Evolutionary conservation across 768 basidiomycete genomes (phyloP), one percentile per base, ranked within the genome.

Genomic region (Russula sp.): DNA sequence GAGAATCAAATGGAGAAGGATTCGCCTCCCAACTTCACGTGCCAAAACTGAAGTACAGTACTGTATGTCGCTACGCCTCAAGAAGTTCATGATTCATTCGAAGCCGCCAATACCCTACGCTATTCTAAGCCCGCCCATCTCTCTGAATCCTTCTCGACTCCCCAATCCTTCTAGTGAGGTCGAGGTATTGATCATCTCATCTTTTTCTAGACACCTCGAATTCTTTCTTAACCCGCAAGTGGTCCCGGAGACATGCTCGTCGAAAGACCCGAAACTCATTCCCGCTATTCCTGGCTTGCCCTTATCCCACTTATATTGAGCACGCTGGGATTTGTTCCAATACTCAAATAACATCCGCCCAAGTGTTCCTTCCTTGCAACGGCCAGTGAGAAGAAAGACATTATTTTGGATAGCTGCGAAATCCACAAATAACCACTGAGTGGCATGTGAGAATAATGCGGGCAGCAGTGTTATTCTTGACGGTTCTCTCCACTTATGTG

Each of bases 71-170:
- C 93, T 7, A 92, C 90, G 16, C 76, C 83, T 3, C 85, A 87
- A 53, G 90, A 98, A 76, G 88, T 99, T 11, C 88, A 93, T 71
- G 92, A 94, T 64, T 92, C 95, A 3, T 98, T 97, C 73, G 90
- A 95, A 68, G 86, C 85, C 5, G 83, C 98, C 68, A 97, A 90
- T 71, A 91, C 93, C 1, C 82, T 98, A 68, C 84, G 95, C 60
- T 98, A 96, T 73, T 95, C 94, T 10, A 94, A 98, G 69, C 96
- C 96, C 5, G 90, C 92, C 6, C 94, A 96, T 76, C 81, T 99
- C 34, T 90, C 92, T 76, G 55, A 74, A 59, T 11, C 48, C 11
- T 24, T 18, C 36, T 48, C 18, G 14, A 32, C 20, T 24, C 59
- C 59, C 26, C 50, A 16, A 0, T 57, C 65, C 22, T 32, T 14